These are phyloP conservation scores for Saturnispora zaruensis DNA, from an alignment of 805 yeast species.

Conservation along the genomic window DNA sequence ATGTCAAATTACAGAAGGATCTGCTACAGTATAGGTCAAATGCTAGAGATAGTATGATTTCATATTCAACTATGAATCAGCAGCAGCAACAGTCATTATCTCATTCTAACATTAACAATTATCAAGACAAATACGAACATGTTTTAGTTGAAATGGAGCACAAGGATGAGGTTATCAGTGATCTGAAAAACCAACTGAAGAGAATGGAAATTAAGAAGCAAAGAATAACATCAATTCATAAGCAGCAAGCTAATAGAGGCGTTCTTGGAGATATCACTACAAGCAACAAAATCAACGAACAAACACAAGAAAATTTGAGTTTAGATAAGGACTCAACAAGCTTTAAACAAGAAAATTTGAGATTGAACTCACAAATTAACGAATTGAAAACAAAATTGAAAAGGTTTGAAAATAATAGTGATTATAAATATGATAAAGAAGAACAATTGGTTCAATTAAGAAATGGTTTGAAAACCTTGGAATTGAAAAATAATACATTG, in stretches of 20 bases:
- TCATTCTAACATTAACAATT: constrained; percentile 20
- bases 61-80: constrained; percentile 23
- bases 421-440: constrained; percentile 26
- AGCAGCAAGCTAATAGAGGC: constrained; percentile 3
- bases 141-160: constrained; percentile 37
- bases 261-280: constrained; percentile 4
- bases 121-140: constrained; percentile 38
- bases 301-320: constrained; percentile 17
- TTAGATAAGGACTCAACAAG: constrained; percentile 21
- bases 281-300: not conserved
- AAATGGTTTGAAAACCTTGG: constrained; percentile 48
- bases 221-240: constrained; percentile 9
- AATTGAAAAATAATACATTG: constrained; percentile 48
- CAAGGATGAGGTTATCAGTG: constrained; percentile 31
- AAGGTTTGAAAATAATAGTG: constrained; percentile 23
- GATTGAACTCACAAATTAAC: constrained; percentile 29
- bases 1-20: constrained; percentile 29
- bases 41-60: constrained; percentile 29
- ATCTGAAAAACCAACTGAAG: constrained; percentile 7
- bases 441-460: constrained; percentile 38
- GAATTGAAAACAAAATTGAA: constrained; percentile 29
- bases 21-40: constrained; percentile 25
- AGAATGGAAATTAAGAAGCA: constrained; percentile 4
- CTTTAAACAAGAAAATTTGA: constrained; percentile 28
- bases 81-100: constrained; percentile 10